phyloP scores from a whole-genome alignment of 345 rosid species.

The Punica granatum region DNA sequence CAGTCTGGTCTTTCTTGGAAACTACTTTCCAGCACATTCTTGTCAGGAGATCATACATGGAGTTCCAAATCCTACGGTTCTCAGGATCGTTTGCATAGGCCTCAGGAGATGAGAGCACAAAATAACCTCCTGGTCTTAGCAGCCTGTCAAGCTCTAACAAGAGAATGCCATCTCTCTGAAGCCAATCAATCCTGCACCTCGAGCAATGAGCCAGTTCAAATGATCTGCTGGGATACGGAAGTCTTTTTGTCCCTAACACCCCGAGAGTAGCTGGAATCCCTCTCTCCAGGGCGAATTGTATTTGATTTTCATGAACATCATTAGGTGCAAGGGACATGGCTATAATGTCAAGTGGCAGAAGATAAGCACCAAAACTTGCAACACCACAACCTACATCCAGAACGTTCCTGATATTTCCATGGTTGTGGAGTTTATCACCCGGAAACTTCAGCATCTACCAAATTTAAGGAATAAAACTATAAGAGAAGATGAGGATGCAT shows the following conservation, averaged over 20 bases:
- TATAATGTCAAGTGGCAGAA: constrained; percentile 68
- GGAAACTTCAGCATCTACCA: constrained; percentile 96
- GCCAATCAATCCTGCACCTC: constrained; percentile 97
- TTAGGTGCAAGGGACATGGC: constrained; percentile 98
- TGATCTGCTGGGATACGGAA: constrained; percentile 96
- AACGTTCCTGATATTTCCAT: constrained; percentile 72
- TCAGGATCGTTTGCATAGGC: constrained; percentile 87
- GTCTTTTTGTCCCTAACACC: constrained; percentile 90
- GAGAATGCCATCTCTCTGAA: constrained; percentile 91
- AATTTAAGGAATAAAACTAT: constrained; percentile 10
- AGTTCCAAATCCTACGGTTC: constrained; percentile 72
- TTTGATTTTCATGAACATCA: constrained; percentile 97
- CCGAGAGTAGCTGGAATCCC: constrained; percentile 95
- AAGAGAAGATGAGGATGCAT: not conserved
- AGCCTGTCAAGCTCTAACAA: constrained; percentile 87
- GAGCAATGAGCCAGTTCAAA: constrained; percentile 98
- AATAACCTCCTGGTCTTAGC: constrained; percentile 95
- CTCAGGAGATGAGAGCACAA: constrained; percentile 96
- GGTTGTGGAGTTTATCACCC: constrained; percentile 72
- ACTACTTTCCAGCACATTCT: constrained; percentile 94
- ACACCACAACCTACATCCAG: constrained; percentile 99
- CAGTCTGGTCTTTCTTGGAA: constrained; percentile 73
- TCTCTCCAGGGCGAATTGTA: constrained; percentile 92
- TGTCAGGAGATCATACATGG: constrained; percentile 69
- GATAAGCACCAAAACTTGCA: constrained; percentile 98